phyloP scores from a whole-genome alignment of 1,284 basidiomycete species.

The Puccinia triticina region DNA sequence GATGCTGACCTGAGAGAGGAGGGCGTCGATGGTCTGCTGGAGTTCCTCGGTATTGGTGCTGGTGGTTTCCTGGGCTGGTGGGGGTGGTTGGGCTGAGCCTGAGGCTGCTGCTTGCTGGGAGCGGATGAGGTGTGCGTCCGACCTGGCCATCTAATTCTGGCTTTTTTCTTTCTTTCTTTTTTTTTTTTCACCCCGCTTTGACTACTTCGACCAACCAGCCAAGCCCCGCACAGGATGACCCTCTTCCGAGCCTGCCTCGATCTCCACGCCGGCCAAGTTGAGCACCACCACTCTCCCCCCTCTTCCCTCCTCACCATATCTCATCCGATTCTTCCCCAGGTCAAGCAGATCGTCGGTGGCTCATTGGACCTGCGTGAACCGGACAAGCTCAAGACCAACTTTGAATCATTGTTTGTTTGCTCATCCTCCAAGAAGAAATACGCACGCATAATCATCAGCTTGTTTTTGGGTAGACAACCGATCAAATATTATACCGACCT shows the following conservation, averaged over 20 bases:
- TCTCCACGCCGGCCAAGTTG: conserved; percentile 73
- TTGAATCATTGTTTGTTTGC: conserved; percentile 78
- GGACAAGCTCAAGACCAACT: conserved; percentile 80
- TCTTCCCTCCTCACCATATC: background rate
- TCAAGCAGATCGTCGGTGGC: conserved; percentile 98
- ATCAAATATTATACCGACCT: conserved; percentile 79
- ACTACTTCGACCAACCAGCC: background rate
- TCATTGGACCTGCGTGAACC: conserved; percentile 73
- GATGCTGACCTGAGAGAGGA: conserved; percentile 4
- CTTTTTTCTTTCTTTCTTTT: background rate
- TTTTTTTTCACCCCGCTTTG: background rate
- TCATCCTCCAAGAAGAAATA: background rate
- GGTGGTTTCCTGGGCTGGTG: background rate
- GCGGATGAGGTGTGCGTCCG: background rate
- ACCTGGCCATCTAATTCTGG: background rate
- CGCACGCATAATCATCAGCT: background rate
- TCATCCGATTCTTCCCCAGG: conserved; percentile 58
- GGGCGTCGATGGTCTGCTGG: conserved; percentile 1
- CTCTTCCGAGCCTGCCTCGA: conserved; percentile 94
- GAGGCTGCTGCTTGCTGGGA: background rate
- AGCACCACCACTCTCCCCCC: background rate
- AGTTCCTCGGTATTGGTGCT: background rate
- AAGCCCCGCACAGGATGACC: conserved; percentile 45
- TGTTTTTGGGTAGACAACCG: conserved; percentile 69
- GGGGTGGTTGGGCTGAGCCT: background rate